Percentiles rank a stretch among this genome's conserved stretches.
These are phyloP conservation scores for Isabelozyma rhagii DNA, from an alignment of 805 yeast genomes.

Conservation along the genomic window DNA sequence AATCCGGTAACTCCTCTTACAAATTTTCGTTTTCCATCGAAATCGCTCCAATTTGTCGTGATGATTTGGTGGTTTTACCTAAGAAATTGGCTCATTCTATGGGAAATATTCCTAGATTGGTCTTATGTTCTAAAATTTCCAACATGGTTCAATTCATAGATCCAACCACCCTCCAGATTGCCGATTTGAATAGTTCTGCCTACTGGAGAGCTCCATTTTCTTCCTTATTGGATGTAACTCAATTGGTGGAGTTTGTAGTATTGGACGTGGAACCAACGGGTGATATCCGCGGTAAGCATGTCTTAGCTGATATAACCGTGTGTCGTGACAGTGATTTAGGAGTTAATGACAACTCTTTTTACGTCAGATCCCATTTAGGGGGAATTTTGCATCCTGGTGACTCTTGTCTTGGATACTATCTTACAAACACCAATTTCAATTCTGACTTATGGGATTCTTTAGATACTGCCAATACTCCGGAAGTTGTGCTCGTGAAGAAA, in stretches of 20 bases:
- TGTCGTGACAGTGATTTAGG: conserved; percentile 91
- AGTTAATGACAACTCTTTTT: conserved; percentile 74
- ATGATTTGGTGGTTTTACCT: conserved; percentile 90
- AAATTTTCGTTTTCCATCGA: conserved; percentile 92
- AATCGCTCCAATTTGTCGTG: conserved; percentile 94
- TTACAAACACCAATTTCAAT: conserved; percentile 84
- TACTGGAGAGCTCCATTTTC: conserved; percentile 84
- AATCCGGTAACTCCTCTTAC: conserved; percentile 81
- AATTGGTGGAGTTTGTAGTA: conserved; percentile 81
- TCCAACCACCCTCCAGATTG: conserved; percentile 72
- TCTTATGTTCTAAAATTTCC: conserved; percentile 79
- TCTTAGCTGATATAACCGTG: conserved; percentile 85
- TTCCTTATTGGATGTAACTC: conserved; percentile 70
- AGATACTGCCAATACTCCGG: conserved; percentile 65
- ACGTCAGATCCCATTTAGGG: conserved; percentile 89
- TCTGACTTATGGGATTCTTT: conserved; percentile 77
- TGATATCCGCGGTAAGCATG: conserved; percentile 66
- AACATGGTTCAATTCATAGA: conserved; percentile 85
- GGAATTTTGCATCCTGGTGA: conserved; percentile 96
- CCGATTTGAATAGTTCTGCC: conserved; percentile 66
- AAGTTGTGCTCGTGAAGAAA: conserved; percentile 86
- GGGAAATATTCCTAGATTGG: conserved; percentile 81
- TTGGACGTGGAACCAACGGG: conserved; percentile 94
- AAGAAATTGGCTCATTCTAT: conserved; percentile 76
- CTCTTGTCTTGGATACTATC: conserved; percentile 86